Percentiles rank a stretch among this genome's conserved stretches.
phyloP scores from a whole-genome alignment of 148 eudicot species.

The Limonium bicolor region DNA sequence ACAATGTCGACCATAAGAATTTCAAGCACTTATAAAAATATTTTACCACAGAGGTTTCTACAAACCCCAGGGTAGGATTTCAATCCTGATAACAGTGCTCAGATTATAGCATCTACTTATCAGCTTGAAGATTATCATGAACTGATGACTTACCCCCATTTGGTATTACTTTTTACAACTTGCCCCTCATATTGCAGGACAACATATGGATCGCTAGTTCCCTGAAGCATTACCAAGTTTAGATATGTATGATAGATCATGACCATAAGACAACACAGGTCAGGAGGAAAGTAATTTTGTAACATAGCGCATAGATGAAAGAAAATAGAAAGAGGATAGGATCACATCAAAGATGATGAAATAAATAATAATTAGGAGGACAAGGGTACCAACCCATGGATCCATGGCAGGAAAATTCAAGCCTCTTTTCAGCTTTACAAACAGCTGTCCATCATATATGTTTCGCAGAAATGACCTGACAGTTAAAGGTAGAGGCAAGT shows the following conservation, averaged over 20 bases:
- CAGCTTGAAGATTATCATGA: too few species aligned
- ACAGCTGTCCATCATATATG: constrained; percentile 88
- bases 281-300: too few species aligned
- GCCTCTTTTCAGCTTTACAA: constrained; percentile 77
- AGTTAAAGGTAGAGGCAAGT: too few species aligned
- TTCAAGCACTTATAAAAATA: too few species aligned
- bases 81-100: too few species aligned
- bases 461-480: constrained; percentile 79
- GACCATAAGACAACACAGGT: too few species aligned
- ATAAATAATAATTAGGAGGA: background rate
- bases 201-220: constrained; percentile 97
- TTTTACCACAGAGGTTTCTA: too few species aligned
- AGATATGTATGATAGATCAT: background rate
- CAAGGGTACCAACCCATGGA: constrained; percentile 70
- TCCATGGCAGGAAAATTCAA: constrained; percentile 81
- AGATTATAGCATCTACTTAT: background rate
- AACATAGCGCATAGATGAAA: background rate
- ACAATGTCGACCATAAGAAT: too few species aligned
- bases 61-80: too few species aligned
- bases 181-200: constrained; percentile 71
- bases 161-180: constrained; percentile 66
- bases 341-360: background rate
- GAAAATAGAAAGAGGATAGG: background rate
- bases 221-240: constrained; percentile 31
- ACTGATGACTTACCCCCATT: constrained; percentile 72